Evolutionary conservation across 2,329 filamentous ascomycete genomes (phyloP).

Genomic region (Ceratocystiopsis minuta): DNA sequence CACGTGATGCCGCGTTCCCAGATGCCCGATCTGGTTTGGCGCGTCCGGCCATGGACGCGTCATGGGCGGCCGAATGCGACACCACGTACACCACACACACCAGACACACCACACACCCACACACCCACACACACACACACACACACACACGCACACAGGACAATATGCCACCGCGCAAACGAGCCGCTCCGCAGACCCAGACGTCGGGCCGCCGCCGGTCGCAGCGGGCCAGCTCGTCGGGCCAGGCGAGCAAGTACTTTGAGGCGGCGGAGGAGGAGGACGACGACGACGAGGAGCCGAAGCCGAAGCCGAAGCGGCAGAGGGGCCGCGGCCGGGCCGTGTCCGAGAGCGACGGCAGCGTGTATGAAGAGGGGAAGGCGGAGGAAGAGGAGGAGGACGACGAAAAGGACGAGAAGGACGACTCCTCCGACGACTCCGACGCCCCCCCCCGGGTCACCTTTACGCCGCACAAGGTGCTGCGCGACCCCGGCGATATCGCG

Average conservation of each 20-base stretch:
- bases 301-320: constrained; percentile 6
- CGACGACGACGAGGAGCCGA: constrained; percentile 1
- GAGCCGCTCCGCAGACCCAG: constrained; percentile 10
- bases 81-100: too few relatives aligned
- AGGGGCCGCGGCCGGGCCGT: constrained; percentile 4
- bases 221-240: constrained; percentile 24
- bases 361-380: constrained; percentile 8
- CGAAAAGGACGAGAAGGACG: constrained; percentile 15
- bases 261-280: constrained; percentile 19
- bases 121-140: too few relatives aligned
- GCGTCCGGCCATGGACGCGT: too few relatives aligned
- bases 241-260: constrained; percentile 33
- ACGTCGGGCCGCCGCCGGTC: constrained; percentile 25
- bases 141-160: neutral
- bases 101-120: too few relatives aligned
- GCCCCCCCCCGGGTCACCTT: constrained; percentile 20
- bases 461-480: constrained; percentile 22
- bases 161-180: constrained; percentile 23
- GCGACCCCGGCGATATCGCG: constrained; percentile 22
- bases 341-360: constrained; percentile 9
- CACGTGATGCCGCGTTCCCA: constrained; percentile 7
- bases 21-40: too few relatives aligned
- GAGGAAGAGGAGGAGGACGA: constrained; percentile 11
- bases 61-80: too few relatives aligned
- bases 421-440: constrained; percentile 17